Percentiles rank a stretch among this genome's conserved stretches.
These are phyloP conservation scores for Candida sp. DNA, from an alignment of 1,139 yeast genomes.

Conservation along the genomic window DNA sequence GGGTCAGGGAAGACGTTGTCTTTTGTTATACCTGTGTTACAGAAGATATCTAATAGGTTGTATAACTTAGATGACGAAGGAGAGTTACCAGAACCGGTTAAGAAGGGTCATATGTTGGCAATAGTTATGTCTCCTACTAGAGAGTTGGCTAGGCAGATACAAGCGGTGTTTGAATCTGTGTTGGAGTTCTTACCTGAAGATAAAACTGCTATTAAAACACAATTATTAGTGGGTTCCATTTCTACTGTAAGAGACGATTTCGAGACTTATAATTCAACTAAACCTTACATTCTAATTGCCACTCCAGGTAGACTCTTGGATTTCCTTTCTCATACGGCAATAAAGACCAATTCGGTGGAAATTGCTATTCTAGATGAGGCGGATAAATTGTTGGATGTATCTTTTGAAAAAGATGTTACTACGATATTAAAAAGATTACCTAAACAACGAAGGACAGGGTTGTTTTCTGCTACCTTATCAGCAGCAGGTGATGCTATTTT, in stretches of 20 bases:
- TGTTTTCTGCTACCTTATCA: conserved; percentile 87
- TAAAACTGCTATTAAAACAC: conserved; percentile 48
- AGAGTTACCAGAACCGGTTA: conserved; percentile 28
- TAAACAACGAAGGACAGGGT: conserved; percentile 88
- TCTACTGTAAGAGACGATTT: conserved; percentile 73
- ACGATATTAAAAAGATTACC: conserved; percentile 68
- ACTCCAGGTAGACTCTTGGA: conserved; percentile 92
- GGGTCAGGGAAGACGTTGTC: conserved; percentile 97
- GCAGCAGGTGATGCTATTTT: conserved; percentile 72
- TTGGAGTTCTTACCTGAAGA: conserved; percentile 59
- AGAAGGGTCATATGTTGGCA: conserved; percentile 66
- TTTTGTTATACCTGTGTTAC: conserved; percentile 78
- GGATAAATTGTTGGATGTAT: conserved; percentile 77
- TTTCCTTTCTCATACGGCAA: conserved; percentile 50
- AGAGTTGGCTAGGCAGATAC: conserved; percentile 85
- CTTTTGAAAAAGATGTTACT: conserved; percentile 69
- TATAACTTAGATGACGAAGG: conserved; percentile 18
- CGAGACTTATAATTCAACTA: conserved; percentile 46
- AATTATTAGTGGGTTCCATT: conserved; percentile 78
- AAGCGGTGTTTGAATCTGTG: conserved; percentile 58
- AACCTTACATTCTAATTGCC: conserved; percentile 79
- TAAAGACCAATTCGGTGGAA: conserved; percentile 61
- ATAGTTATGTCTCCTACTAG: conserved; percentile 86
- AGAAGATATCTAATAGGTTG: conserved; percentile 45
- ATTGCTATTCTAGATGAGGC: conserved; percentile 89